Base-by-base conservation (phyloP, 2,329 filamentous ascomycete species). In the Exophiala oligosperma region DNA sequence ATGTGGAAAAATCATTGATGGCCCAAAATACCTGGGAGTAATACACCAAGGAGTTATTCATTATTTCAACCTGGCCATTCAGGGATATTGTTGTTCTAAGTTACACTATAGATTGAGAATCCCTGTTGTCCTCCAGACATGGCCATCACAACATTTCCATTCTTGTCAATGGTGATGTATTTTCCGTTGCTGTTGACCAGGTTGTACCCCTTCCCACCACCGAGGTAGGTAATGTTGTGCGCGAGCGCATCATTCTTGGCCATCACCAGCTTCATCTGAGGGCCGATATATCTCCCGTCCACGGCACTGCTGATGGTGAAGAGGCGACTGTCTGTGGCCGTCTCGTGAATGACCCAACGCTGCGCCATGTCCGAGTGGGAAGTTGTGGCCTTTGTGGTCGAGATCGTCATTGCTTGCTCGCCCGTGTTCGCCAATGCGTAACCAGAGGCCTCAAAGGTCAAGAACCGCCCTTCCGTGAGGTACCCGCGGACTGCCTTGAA, bases 391-490 rank as follows among this genome's bases (percentile, higher is more conserved):
- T 60, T 59, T 3, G 65, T 68, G 21, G 59, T 62, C 47, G 57
- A 71, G 32, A 67, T 11, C 2, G 21, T 51, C 23, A 35, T 49
- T n/a, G 51, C 63, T 57, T 57, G 61, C 50, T 49, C 62, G 40
- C 68, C 67, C 3, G 67, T 56, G 53, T 75, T 76, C 6, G 70
- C 70, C 14, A 83, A 71, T 0, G 79, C 79, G 17, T 66, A 71
- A n/a, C 77, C 77, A 35, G 71, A 68, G 54, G 71, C 68, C 64
- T 82, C 80, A 54, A 84, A 79, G 3, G 79, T 77, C 12, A 84
- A 72, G 64, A 79, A 83, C 17, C 81, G 79, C 9, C 81, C 82
- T 65, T 84, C 81, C 4, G 80, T 83, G 26, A 84, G 69, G 23
- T 76, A 72, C 1, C 82, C 81, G 2, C 81, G 72, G 29, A 81